phyloP scores from a whole-genome alignment of 2,329 filamentous ascomycete genomes.

The Fusarium cyanostomum region DNA sequence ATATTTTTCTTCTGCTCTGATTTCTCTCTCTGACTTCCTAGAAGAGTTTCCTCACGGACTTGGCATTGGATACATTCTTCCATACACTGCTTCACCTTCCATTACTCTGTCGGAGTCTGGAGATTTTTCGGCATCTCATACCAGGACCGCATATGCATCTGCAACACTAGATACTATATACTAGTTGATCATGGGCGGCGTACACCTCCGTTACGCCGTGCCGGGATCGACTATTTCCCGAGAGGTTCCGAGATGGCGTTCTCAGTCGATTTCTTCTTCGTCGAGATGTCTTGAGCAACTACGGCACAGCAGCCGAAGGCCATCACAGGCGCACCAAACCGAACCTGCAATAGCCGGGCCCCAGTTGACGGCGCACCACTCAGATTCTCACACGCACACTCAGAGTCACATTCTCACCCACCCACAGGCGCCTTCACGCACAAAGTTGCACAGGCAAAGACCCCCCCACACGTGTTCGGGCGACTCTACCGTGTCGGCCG shows the following conservation, averaged over 20 bases:
- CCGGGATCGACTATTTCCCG: slow-evolving; percentile 19
- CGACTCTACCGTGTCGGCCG: slow-evolving; percentile 38
- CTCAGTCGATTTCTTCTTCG: background rate
- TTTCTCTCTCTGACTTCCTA: slow-evolving; percentile 8
- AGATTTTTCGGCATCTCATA: slow-evolving; percentile 36
- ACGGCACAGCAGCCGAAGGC: slow-evolving; percentile 26
- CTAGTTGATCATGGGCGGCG: slow-evolving; percentile 30
- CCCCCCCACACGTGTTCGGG: slow-evolving; percentile 36
- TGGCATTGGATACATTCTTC: slow-evolving; percentile 6
- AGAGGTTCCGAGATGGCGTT: slow-evolving; percentile 26
- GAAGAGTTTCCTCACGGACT: slow-evolving; percentile 2
- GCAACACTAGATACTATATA: slow-evolving; percentile 18
- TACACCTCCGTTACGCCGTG: slow-evolving; percentile 31
- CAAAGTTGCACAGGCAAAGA: slow-evolving; percentile 28
- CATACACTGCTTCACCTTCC: slow-evolving; percentile 2
- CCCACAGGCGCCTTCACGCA: slow-evolving; percentile 14
- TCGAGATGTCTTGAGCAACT: slow-evolving; percentile 8
- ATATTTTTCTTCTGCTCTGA: background rate
- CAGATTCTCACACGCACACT: slow-evolving; percentile 13
- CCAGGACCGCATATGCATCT: slow-evolving; percentile 11
- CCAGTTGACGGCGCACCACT: slow-evolving; percentile 24
- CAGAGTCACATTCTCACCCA: slow-evolving; percentile 26
- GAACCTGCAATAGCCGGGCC: slow-evolving; percentile 35
- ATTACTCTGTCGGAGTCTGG: slow-evolving; percentile 27
- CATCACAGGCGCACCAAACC: slow-evolving; percentile 29